Evolutionary conservation across 495 filamentous ascomycete species (phyloP).

Genomic region (Symbiotaphrina buchneri): DNA sequence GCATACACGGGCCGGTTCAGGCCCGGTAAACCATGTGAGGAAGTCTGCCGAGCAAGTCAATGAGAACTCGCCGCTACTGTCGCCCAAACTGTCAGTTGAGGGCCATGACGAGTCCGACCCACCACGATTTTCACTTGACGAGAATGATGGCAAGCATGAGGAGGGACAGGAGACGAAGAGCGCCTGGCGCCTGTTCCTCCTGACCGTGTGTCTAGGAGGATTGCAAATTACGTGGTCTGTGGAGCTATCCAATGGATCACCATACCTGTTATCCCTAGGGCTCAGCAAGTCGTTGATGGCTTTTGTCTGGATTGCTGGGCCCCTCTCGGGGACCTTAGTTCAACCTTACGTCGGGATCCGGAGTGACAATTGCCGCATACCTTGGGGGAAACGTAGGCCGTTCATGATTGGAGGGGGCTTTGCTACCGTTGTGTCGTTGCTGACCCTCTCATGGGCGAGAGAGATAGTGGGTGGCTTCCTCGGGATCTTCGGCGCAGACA

Average conservation of each 20-base stretch:
- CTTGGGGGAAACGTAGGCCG: conserved; percentile 69
- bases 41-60: no score
- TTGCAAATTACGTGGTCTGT: conserved; percentile 91
- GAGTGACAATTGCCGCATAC: conserved; percentile 62
- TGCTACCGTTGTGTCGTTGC: conserved; percentile 49
- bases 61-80: conserved; percentile 37
- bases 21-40: no score
- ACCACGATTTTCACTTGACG: no score
- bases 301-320: conserved; percentile 84
- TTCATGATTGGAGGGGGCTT: conserved; percentile 63
- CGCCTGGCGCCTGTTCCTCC: conserved; percentile 56
- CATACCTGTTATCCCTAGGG: conserved; percentile 51
- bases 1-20: no score
- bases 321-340: conserved; percentile 64
- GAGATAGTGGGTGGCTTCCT: conserved; percentile 54
- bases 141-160: conserved; percentile 17
- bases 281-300: conserved; percentile 87
- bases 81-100: conserved; percentile 14
- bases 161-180: conserved; percentile 42
- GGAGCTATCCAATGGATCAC: conserved; percentile 69
- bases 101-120: conserved; percentile 9
- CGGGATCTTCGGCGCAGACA: conserved; percentile 45
- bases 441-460: conserved; percentile 61
- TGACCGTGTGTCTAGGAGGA: conserved; percentile 65
- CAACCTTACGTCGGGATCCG: conserved; percentile 88